These are phyloP conservation scores for Fusarium temperatum DNA, from an alignment of 2,329 filamentous ascomycete genomes.

Conservation along the genomic window DNA sequence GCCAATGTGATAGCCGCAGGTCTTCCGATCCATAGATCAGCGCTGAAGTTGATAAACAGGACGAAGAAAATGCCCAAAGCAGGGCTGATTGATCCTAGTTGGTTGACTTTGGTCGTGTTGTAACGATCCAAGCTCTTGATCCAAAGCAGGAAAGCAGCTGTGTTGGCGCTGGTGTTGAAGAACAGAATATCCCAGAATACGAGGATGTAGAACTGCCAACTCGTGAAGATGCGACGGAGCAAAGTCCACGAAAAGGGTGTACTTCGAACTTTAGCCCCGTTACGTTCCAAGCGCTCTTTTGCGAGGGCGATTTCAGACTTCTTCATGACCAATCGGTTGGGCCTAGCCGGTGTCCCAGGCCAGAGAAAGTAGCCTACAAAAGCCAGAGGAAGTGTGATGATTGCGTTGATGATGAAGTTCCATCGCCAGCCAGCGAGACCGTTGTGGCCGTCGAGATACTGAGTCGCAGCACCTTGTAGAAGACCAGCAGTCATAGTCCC, in stretches of 20 bases:
- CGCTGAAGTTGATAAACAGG: not conserved
- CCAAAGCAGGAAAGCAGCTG: not conserved
- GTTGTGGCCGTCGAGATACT: not conserved
- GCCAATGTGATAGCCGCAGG: not conserved
- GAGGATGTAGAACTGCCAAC: not conserved
- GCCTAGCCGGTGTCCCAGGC: not conserved
- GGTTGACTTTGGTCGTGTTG: not conserved
- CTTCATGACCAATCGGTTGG: not conserved
- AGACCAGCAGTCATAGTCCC: not conserved
- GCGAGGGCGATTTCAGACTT: not conserved
- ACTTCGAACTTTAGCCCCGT: not conserved
- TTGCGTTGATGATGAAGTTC: not conserved
- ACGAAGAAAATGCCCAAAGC: not conserved
- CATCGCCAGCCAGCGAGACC: not conserved
- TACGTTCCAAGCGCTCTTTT: fast-evolving
- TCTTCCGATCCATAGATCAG: not conserved
- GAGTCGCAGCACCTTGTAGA: not conserved
- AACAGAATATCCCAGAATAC: not conserved
- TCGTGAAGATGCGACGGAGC: not conserved
- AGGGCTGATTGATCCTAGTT: not conserved
- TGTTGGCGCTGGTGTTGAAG: not conserved
- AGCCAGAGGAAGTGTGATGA: not conserved
- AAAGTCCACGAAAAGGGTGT: not conserved
- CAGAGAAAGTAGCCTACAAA: not conserved
- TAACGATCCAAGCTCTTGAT: not conserved